Evolutionary conservation across 352 stramenopile species (phyloP), one percentile per base, ranked within the genome.

Genomic region (Phytophthora chlamydospora): DNA sequence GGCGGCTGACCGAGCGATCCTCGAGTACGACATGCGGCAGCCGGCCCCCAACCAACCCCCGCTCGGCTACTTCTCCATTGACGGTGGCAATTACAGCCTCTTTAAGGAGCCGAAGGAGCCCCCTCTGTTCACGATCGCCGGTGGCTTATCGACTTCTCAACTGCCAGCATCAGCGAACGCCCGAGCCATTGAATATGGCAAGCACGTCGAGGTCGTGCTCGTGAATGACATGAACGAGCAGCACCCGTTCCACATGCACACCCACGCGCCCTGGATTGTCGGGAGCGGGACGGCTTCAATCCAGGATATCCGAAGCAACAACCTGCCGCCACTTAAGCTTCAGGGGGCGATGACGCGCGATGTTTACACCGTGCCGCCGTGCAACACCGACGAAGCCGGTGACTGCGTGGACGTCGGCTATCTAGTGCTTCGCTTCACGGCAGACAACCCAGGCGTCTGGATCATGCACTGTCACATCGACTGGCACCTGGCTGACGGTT

Each of bases 401-500:
- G 32, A 33, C 2, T 70, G 62, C 27, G 14, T 62, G 7, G 32
- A 68, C 14, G 50, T 64, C 6, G 64, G 64, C 11, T 64, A 54
- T 16, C 10, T 72, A 6, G 38, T 72, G 13, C 63, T 76, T 34
- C 68, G 45, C 10, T 73, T 76, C 43, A 45, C 47, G 13, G 40
- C 63, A 0, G 49, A 70, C 53, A 73, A 59, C 56, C 41, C 58
- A n/a, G 63, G 64, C 13, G 58, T 46, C 1, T 73, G 63, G 63
- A 50, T 71, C 29, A 39, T 73, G 53, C 58, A 76, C 39, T 71
- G 63, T 47, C 68, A 71, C 39, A 58, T 73, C 31, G 63, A 62
- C 3, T 73, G 58, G 32, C 68, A 73, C 34, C 47, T 72, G 38
- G 51, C 4, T 31, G 42, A 52, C 31, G 56, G 55, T 21, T 51